Base-by-base conservation (phyloP, 306 rosid genomes). In the Comarum palustre region DNA sequence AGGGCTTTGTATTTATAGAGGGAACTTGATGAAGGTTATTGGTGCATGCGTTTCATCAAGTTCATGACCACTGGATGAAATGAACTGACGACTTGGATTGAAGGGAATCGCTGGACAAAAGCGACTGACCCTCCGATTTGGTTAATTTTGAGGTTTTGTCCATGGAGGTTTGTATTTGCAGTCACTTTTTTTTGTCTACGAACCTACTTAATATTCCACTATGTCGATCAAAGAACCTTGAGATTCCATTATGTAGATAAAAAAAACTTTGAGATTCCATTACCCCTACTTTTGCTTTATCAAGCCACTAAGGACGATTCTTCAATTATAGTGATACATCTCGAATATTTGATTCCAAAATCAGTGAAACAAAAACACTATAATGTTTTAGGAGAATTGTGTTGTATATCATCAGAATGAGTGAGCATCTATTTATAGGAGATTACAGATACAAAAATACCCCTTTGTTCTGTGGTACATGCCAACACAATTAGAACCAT, bases 1-100 rank as follows among this genome's bases (percentile, higher is more conserved):
- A 27, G 61, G 63, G 47, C 34, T 7, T 34, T 51, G 63, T 58
- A 69, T 69, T 69, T 69, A 41, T 68, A n/a, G 12, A 68, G 63
- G 38, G 8, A 27, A 58, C 36, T 25, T 25, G 3, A 31, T 14
- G 24, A 45, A 31, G 67, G 32, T 76, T 31, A 4, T 19, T 19
- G 51, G 65, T 71, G 29, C 19, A n/a, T 3, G 24, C 19, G 60
- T 11, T 57, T 57, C 62, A 31, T 19, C 31, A 45, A 31, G 66
- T 38, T 72, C 19, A 2, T 19, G 52, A 59, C 75, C 84, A 74
- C 67, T 75, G 75, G 74, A 76, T 81, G 57, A 27, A 43, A 6
- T 32, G 4, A 15, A 58, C 22, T 4, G 65, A 76, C 57, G 76
- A 77, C 61, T 68, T 59, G 36, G 43, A 77, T 68, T 52, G 24